Percentiles rank a stretch among this genome's conserved stretches.
Evolutionary conservation across 2,329 filamentous ascomycete genomes (phyloP).

Genomic region (Aureobasidium subglaciale): DNA sequence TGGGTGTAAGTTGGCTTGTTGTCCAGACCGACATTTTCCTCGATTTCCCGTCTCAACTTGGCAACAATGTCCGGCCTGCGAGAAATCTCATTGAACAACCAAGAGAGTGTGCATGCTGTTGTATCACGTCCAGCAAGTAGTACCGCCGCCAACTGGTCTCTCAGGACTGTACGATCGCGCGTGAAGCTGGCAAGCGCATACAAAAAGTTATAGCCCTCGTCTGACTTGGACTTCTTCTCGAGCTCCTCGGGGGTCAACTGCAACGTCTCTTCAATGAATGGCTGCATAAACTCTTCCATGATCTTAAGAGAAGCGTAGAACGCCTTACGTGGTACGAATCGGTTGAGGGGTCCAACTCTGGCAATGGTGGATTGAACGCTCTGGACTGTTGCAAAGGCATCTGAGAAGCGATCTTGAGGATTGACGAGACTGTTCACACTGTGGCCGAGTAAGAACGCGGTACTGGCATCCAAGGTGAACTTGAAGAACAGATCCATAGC

Average conservation of each 20-base stretch:
- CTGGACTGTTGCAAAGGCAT: constrained; percentile 75
- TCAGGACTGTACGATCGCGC: constrained; percentile 58
- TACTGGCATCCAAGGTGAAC: constrained; percentile 78
- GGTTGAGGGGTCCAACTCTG: constrained; percentile 56
- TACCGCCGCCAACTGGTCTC: constrained; percentile 77
- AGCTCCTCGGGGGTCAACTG: constrained; percentile 64
- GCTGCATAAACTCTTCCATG: constrained; percentile 69
- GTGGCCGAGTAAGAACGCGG: constrained; percentile 76
- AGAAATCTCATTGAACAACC: constrained; percentile 75
- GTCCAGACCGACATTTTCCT: constrained; percentile 56
- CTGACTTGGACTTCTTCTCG: constrained; percentile 63
- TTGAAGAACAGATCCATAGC: constrained; percentile 74
- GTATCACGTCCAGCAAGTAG: constrained; percentile 83
- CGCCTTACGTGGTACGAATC: constrained; percentile 54
- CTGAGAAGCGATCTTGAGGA: constrained; percentile 62
- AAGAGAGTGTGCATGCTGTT: constrained; percentile 73
- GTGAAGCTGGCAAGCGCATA: constrained; percentile 79
- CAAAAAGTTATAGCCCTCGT: constrained; percentile 73
- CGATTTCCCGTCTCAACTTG: constrained; percentile 68
- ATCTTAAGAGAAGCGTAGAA: constrained; percentile 60
- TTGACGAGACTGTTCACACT: constrained; percentile 58
- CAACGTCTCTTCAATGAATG: constrained; percentile 69
- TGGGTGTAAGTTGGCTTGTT: constrained; percentile 62
- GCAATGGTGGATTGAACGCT: constrained; percentile 61
- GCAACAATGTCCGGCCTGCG: constrained; percentile 59